Conservation (phyloP, 2,329 filamentous ascomycete species). For the Colletotrichum tamarilloi region DNA sequence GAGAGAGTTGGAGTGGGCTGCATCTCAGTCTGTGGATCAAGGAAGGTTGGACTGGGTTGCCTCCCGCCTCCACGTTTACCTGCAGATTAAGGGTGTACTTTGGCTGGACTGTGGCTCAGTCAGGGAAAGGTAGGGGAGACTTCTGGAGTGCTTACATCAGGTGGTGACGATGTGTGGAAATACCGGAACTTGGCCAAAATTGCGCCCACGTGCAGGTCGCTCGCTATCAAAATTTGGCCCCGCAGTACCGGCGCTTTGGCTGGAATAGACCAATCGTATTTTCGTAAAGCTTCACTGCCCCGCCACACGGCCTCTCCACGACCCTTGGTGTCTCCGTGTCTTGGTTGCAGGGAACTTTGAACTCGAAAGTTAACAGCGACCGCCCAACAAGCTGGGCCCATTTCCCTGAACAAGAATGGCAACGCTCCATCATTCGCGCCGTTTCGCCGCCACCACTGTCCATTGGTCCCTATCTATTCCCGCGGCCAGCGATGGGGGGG, state of each 20-base stretch:
- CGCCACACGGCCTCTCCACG: conserved; percentile 31
- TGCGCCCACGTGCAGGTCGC: conserved; percentile 23
- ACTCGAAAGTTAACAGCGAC: conserved; percentile 3
- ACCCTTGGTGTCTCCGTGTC: conserved; percentile 25
- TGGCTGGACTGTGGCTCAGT: conserved; percentile 16
- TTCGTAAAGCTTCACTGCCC: conserved; percentile 16
- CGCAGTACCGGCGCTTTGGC: conserved; percentile 12
- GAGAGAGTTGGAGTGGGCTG: background rate
- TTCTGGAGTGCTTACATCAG: background rate
- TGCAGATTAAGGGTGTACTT: conserved; percentile 27
- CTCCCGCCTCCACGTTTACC: conserved; percentile 32
- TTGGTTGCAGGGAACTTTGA: background rate
- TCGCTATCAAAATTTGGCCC: conserved; percentile 20
- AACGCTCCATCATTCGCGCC: conserved; percentile 12
- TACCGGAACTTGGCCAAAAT: conserved; percentile 7
- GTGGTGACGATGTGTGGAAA: background rate
- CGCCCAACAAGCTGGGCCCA: background rate
- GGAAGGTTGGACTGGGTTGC: conserved; percentile 34
- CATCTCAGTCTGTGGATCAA: background rate
- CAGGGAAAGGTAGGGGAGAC: background rate
- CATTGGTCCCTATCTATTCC: conserved; percentile 1
- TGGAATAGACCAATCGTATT: conserved; percentile 17
- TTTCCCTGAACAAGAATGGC: background rate
- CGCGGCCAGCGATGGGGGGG: conserved; percentile 8
- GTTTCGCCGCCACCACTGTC: background rate